Base-by-base conservation (phyloP, 768 basidiomycete species). In the Cubamyces sp. region DNA sequence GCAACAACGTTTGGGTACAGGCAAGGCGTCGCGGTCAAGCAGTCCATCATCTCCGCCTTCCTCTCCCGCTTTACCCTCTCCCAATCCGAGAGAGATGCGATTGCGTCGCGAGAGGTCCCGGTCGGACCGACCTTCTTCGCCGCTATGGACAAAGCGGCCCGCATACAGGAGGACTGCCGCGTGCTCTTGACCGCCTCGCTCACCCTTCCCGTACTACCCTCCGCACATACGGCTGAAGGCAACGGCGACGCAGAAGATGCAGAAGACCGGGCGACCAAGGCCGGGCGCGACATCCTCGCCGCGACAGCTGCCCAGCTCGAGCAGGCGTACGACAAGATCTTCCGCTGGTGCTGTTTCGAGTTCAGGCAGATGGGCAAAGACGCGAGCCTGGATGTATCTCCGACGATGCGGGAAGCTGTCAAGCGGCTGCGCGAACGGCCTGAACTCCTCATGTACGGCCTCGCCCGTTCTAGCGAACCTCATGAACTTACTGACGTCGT, bases 271-370 rank as follows among this genome's bases (percentile, higher is more conserved):
- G 63, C 59, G 14, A 60, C 63, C 9, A 60, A 60, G 49, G 63
- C 63, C 65, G 97, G 96, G 3, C 75, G 92, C 47, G 96, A 98
- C 69, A 93, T 98, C 61, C 93, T 98, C 86, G 78, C 88, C 0
- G 79, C 86, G 8, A 97, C 93, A 0, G 87, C 90, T 0, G 79
- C 86, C 9, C 83, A 92, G 64, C 85, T 98, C 47, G 95, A 98
- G 71, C 87, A 91, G 66, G 96, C 88, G 2, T 96, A 92, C 74
- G 87, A 92, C 61, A 98, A 97, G 76, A 85, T 96, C 43, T 81
- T 89, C 59, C 87, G 94, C 25, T 96, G 91, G 86, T 85, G 88
- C 72, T 83, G 87, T 0, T 88, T 90, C 70, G 92, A 96, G 72
- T 94, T 97, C 71, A 82, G 91, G 11, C 84, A 87, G 64, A 84